A percentile compares a stretch with the other conserved stretches of the same genome.
Evolutionary conservation across 306 rosid species (phyloP).

Genomic region (Dalbergia cultrata): DNA sequence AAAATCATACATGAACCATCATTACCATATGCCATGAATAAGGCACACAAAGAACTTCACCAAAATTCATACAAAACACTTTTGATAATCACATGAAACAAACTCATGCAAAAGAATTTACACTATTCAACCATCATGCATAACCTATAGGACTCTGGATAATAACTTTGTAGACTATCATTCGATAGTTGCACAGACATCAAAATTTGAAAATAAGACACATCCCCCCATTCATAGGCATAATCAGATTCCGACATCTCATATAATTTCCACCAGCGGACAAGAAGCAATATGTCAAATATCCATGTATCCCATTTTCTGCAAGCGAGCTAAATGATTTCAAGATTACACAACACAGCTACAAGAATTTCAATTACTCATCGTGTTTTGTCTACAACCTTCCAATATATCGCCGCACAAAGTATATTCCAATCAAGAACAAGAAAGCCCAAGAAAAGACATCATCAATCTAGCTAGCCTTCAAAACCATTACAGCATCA

Average conservation of each 20-base stretch:
- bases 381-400: background rate
- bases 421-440: background rate
- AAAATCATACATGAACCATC: slow-evolving; percentile 23
- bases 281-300: background rate
- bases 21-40: slow-evolving; percentile 20
- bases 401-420: background rate
- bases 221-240: too few relatives aligned
- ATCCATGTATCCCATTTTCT: background rate
- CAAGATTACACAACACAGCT: background rate
- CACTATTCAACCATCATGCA: background rate
- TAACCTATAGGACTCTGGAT: background rate
- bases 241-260: too few relatives aligned
- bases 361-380: background rate
- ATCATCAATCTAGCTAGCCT: slow-evolving; percentile 1
- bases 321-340: background rate
- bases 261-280: background rate
- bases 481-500: background rate
- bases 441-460: background rate
- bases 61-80: background rate
- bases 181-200: background rate
- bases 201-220: too few relatives aligned
- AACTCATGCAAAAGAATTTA: background rate
- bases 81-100: background rate
- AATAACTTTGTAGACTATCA: too few relatives aligned
- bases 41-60: background rate